phyloP scores from a whole-genome alignment of 148 eudicot genomes.

The Gaultheria prostrata region DNA sequence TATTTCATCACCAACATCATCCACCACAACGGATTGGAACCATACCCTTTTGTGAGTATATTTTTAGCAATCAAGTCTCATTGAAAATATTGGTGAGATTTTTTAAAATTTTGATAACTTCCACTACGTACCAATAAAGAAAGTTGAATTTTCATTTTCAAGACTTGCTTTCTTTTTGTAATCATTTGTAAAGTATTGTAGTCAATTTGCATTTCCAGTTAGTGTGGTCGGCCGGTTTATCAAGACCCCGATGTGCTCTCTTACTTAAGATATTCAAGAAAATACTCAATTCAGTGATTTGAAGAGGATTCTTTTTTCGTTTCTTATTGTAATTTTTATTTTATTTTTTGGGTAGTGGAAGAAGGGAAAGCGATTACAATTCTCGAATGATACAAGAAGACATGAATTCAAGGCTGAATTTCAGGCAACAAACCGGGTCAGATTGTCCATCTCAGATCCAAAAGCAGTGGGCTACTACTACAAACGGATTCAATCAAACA shows the following conservation, averaged over 20 bases:
- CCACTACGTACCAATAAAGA: constrained; percentile 20
- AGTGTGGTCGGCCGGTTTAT: too few relatives aligned
- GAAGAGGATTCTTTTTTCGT: too few relatives aligned
- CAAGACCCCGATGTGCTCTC: too few relatives aligned
- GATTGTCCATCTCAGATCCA: constrained; percentile 24
- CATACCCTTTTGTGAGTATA: constrained; percentile 53
- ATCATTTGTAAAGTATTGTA: constrained; percentile 21
- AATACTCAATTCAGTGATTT: too few relatives aligned
- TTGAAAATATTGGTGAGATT: not conserved
- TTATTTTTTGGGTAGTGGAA: constrained; percentile 26
- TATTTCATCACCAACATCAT: constrained; percentile 39
- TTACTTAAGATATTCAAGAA: too few relatives aligned
- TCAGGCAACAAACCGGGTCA: constrained; percentile 22
- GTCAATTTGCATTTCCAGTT: constrained; percentile 7
- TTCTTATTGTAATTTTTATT: not conserved
- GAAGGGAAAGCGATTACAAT: constrained; percentile 30
- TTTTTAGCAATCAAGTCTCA: not conserved
- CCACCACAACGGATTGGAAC: constrained; percentile 51
- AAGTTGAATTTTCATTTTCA: constrained; percentile 3
- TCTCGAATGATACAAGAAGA: constrained; percentile 38
- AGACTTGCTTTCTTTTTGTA: constrained; percentile 18
- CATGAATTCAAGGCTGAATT: constrained; percentile 33
- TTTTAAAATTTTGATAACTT: constrained; percentile 13
- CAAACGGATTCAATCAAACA: constrained; percentile 7
- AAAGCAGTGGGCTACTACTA: constrained; percentile 20